phyloP scores from a whole-genome alignment of 352 stramenopile species.

The Globisporangium paddicum region DNA sequence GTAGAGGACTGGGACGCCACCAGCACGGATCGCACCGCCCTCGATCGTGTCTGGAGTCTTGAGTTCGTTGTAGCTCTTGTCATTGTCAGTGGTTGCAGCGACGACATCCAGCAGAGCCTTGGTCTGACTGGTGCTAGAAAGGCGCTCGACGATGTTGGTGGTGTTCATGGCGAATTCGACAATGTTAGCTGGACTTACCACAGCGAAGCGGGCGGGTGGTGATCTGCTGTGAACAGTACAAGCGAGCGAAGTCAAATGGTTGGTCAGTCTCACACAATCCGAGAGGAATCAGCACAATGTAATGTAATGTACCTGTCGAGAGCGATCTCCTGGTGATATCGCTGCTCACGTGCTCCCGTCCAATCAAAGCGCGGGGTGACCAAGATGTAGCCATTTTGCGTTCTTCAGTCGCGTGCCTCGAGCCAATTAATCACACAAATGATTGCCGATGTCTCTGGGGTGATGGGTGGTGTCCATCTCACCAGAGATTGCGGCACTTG shows the following conservation, averaged over 20 bases:
- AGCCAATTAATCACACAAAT: not conserved
- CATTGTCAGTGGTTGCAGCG: not conserved
- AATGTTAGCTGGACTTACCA: not conserved
- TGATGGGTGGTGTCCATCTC: not conserved
- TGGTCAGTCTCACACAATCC: too few relatives aligned
- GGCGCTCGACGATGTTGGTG: slow-evolving; percentile 17
- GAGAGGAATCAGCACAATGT: too few relatives aligned
- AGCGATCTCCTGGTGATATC: too few relatives aligned
- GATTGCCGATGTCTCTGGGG: not conserved
- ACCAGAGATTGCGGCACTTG: not conserved
- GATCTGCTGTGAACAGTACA: too few relatives aligned
- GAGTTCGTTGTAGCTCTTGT: slow-evolving; percentile 15
- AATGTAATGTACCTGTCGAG: too few relatives aligned
- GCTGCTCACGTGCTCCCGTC: too few relatives aligned
- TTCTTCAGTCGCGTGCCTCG: not conserved
- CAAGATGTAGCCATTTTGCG: not conserved
- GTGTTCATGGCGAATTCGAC: slow-evolving; percentile 13
- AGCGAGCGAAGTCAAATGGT: too few relatives aligned
- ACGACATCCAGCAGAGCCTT: not conserved
- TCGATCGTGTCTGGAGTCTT: slow-evolving; percentile 27
- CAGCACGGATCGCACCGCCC: slow-evolving; percentile 37
- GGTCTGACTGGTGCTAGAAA: slow-evolving; percentile 10
- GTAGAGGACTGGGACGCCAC: slow-evolving; percentile 22
- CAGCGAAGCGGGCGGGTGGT: too few relatives aligned
- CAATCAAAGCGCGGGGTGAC: not conserved